Base-by-base conservation (phyloP, 768 basidiomycete genomes). In the Rhodotorula graminis region DNA sequence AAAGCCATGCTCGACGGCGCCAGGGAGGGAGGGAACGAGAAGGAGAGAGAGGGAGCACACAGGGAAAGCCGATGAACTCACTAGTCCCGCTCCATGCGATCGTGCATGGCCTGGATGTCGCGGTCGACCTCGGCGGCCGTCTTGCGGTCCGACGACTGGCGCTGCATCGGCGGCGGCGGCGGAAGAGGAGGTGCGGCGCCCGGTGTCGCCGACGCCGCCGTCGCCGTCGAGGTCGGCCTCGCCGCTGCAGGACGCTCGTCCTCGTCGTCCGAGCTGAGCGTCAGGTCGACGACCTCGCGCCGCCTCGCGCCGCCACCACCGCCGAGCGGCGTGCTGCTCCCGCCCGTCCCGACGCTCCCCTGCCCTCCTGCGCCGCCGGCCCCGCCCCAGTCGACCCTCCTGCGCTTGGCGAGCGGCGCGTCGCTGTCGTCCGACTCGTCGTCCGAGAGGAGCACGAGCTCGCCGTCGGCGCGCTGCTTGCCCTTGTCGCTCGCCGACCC, bases 231-330 rank as follows among this genome's bases (percentile, higher is more conserved):
- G 15, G 49, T 21, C 53, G 53, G 27, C 29, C n/a, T 29, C n/a
- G 53, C n/a, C 23, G 53, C 10, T n/a, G 19, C 21, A 15, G n/a
- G n/a, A n/a, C n/a, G 52, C 4, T 65, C 65, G 29, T 84, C 85
- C 31, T 93, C 92, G 21, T 90, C 89, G 68, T 91, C 89, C 33
- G 87, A 87, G 57, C 62, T 71, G 71, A 88, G 82, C 7, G 93
- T 93, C 70, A 95, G 82, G 79, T 95, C 93, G 74, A 94, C 93
- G 57, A 94, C 88, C 74, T 86, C 81, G 33, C 59, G 56, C 21
- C 44, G 37, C 61, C n/a, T 33, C 72, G 80, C 63, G 81, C 80
- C 70, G 80, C 81, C 65, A 9, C 25, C 23, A 5, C 23, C 50
- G 50, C 50, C 25, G 23, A 52, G 23, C 11, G 50, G 50, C 9